These are phyloP conservation scores for Fusarium decemcellulare DNA, from an alignment of 2,329 filamentous ascomycete genomes.

Conservation along the genomic window DNA sequence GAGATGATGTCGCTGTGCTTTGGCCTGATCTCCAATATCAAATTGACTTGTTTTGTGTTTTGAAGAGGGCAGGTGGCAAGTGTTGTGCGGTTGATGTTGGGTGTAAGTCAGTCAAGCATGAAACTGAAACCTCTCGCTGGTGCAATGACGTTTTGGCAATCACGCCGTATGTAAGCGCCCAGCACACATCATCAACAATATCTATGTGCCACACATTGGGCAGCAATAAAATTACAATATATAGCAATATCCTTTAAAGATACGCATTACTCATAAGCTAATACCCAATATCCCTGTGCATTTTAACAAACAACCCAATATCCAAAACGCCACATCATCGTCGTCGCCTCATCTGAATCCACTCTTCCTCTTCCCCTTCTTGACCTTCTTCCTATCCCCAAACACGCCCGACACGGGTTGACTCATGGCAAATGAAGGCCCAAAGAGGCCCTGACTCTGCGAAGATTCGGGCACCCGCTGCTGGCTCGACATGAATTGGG, in stretches of 20 bases:
- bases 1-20: neutral
- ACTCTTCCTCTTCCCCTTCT: conserved; percentile 60
- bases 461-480: conserved; percentile 50
- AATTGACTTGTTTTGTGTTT: neutral
- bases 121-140: conserved; percentile 18
- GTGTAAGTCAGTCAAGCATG: conserved; percentile 36
- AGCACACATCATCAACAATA: conserved; percentile 25
- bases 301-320: neutral
- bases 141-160: conserved; percentile 39
- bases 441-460: conserved; percentile 49
- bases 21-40: neutral
- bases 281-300: neutral
- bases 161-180: conserved; percentile 19
- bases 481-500: conserved; percentile 55
- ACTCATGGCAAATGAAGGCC: conserved; percentile 58
- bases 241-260: too few relatives aligned
- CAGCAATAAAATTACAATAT: neutral
- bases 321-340: neutral
- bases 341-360: conserved; percentile 55
- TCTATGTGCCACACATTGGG: neutral
- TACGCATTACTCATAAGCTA: neutral
- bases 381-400: conserved; percentile 60
- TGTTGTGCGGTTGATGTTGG: conserved; percentile 28
- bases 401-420: conserved; percentile 62
- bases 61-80: neutral